phyloP scores from a whole-genome alignment of 2,329 filamentous ascomycete genomes.

The Phyllosticta citriasiana region DNA sequence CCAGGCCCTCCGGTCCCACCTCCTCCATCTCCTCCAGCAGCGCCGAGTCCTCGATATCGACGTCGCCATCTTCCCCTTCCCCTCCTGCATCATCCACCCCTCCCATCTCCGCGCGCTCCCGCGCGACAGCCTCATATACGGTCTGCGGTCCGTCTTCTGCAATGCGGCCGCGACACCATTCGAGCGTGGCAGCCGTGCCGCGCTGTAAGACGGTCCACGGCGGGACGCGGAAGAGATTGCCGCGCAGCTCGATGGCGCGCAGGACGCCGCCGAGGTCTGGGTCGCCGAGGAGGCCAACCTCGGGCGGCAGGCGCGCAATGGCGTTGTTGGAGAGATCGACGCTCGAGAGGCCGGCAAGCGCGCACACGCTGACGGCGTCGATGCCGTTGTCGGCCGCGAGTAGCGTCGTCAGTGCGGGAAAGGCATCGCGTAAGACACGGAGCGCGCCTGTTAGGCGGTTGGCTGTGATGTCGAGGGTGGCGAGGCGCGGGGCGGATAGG shows the following conservation, averaged over 20 bases:
- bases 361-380: conserved; percentile 59
- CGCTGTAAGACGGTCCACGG: conserved; percentile 74
- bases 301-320: conserved; percentile 69
- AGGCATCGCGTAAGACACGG: conserved; percentile 55
- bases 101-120: background rate
- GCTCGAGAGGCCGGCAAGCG: conserved; percentile 62
- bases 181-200: conserved; percentile 74
- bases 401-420: conserved; percentile 61
- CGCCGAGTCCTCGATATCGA: background rate
- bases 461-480: conserved; percentile 68
- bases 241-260: conserved; percentile 65
- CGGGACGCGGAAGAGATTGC: conserved; percentile 82
- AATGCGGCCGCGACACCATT: conserved; percentile 43
- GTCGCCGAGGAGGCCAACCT: conserved; percentile 66
- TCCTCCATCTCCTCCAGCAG: background rate
- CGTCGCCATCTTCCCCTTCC: background rate
- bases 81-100: background rate
- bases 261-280: conserved; percentile 23
- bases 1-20: background rate
- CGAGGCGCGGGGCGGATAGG: conserved; percentile 64
- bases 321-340: conserved; percentile 80
- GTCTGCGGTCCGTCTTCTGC: background rate
- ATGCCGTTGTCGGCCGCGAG: conserved; percentile 73
- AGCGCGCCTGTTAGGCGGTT: conserved; percentile 66
- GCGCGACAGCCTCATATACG: background rate